phyloP scores from a whole-genome alignment of 768 basidiomycete genomes.

The Pisolithus albus region DNA sequence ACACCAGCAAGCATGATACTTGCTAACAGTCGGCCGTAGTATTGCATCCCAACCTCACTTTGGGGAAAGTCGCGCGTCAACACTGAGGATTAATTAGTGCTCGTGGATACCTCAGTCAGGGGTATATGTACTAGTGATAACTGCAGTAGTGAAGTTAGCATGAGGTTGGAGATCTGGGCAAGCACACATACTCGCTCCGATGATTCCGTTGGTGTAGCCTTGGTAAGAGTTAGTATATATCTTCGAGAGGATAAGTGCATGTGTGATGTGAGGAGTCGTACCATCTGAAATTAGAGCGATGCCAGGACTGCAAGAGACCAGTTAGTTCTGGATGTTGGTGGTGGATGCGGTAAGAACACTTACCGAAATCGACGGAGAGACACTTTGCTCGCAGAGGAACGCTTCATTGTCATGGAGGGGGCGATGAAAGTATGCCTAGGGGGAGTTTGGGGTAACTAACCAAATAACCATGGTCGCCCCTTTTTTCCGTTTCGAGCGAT shows the following conservation, averaged over 20 bases:
- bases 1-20: slow-evolving; percentile 75
- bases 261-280: slow-evolving; percentile 16
- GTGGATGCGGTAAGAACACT: slow-evolving; percentile 18
- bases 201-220: slow-evolving; percentile 80
- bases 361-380: too few relatives aligned
- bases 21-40: slow-evolving; percentile 57
- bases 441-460: too few relatives aligned
- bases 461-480: too few relatives aligned
- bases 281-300: slow-evolving; percentile 87
- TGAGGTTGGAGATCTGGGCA: neutral
- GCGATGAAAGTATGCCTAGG: too few relatives aligned
- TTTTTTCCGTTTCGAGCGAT: too few relatives aligned
- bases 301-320: slow-evolving; percentile 50
- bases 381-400: too few relatives aligned
- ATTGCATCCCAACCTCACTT: slow-evolving; percentile 39
- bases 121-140: slow-evolving; percentile 53
- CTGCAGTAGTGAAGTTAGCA: slow-evolving; percentile 28
- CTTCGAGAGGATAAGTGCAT: neutral
- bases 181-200: slow-evolving; percentile 57
- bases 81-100: slow-evolving; percentile 35
- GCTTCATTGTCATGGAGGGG: too few relatives aligned
- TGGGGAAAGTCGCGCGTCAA: slow-evolving; percentile 64
- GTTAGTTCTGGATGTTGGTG: too few relatives aligned
- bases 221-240: neutral
- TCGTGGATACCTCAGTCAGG: neutral